These are phyloP conservation scores for Ogataea paradorogensis DNA, from an alignment of 805 yeast species.

Conservation along the genomic window DNA sequence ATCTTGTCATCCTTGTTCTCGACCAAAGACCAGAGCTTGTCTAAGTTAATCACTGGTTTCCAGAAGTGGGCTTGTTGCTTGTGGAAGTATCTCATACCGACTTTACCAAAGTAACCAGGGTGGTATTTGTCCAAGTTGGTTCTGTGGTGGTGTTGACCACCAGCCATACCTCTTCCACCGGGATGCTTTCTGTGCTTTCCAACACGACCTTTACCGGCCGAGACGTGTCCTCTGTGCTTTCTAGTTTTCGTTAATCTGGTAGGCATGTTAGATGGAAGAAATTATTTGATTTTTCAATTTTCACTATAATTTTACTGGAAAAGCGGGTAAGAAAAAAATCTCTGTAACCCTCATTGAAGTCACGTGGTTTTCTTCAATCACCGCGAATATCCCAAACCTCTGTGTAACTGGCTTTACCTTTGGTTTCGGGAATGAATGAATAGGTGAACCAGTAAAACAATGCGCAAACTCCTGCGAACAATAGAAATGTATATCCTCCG, in stretches of 20 bases:
- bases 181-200: constrained; percentile 99
- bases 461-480: constrained; percentile 62
- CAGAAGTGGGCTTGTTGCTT: constrained; percentile 91
- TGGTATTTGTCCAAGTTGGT: constrained; percentile 99
- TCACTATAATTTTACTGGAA: constrained; percentile 8
- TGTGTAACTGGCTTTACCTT: constrained; percentile 56
- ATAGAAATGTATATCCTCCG: constrained; percentile 76
- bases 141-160: constrained; percentile 99
- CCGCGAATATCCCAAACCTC: constrained; percentile 55
- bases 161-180: constrained; percentile 99
- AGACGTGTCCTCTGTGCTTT: constrained; percentile 99
- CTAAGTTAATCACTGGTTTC: constrained; percentile 97
- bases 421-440: constrained; percentile 69
- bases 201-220: constrained; percentile 99
- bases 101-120: constrained; percentile 99
- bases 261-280: constrained; percentile 62
- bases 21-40: constrained; percentile 96
- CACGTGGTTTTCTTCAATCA: constrained; percentile 9
- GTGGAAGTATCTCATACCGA: constrained; percentile 99
- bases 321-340: constrained; percentile 12
- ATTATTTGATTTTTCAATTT: constrained; percentile 8
- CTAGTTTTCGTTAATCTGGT: constrained; percentile 99
- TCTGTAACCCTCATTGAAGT: constrained; percentile 11
- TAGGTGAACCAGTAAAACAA: constrained; percentile 47
- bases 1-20: constrained; percentile 94